Percentiles rank a stretch among this genome's conserved stretches.
Conservation (phyloP, 129 eudicot species). For the Calendula officinalis region DNA sequence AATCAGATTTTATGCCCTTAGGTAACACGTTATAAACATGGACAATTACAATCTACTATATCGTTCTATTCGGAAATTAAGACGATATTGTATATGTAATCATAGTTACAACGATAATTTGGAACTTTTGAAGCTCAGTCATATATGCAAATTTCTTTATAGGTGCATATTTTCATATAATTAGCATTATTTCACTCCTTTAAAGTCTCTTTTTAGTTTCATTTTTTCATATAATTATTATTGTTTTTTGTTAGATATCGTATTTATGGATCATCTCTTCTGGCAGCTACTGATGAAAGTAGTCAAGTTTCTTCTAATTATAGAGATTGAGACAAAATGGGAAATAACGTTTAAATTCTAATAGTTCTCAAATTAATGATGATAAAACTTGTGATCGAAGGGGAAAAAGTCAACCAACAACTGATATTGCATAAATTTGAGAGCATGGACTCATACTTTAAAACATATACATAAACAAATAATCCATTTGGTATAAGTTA, state of each 20-base stretch:
- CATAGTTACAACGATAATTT: background rate
- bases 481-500: constrained; percentile 63
- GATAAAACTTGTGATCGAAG: constrained; percentile 49
- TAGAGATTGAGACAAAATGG: constrained; percentile 43
- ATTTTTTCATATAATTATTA: constrained; percentile 3
- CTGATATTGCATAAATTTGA: constrained; percentile 89
- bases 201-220: too few relatives aligned
- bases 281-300: constrained; percentile 97
- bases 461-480: constrained; percentile 97
- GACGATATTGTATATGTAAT: too few relatives aligned
- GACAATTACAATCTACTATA: too few relatives aligned
- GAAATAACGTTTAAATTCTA: constrained; percentile 33
- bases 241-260: constrained; percentile 64
- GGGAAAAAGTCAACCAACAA: constrained; percentile 88
- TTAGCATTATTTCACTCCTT: too few relatives aligned
- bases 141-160: constrained; percentile 87
- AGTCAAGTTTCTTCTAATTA: constrained; percentile 46
- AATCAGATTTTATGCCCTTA: too few relatives aligned
- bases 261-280: constrained; percentile 90
- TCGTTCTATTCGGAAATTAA: too few relatives aligned
- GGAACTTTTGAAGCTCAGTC: constrained; percentile 72
- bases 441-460: constrained; percentile 99
- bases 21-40: too few relatives aligned
- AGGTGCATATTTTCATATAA: constrained; percentile 35
- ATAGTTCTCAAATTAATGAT: constrained; percentile 49